Evolutionary conservation across 257 asterid genomes (phyloP), one percentile per base, ranked within the genome.

Genomic region (Ilex aquifolium): DNA sequence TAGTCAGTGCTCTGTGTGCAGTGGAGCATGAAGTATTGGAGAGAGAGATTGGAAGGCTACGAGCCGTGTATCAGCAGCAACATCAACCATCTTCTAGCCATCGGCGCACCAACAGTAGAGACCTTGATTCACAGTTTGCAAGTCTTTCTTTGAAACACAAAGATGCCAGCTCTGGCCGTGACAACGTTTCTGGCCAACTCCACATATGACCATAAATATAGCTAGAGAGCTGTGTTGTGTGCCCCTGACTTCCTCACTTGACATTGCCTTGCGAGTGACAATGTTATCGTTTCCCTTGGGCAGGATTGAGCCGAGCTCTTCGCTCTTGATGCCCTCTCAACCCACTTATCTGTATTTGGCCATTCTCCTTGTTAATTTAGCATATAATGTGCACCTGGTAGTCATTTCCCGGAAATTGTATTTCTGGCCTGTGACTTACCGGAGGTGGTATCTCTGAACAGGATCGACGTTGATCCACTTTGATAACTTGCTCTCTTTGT

Each of bases 21-120:
- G 96, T 88, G 86, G 96, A 88, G 76, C 96, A 88, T 70, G 98
- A 85, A 16, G 86, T 88, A 87, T 56, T 91, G 42, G 95, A 85
- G 77, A 78, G 88, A 67, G 98, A 91, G 71, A 77, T 91, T 2
- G 83, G 72, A 72, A 86, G 96, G 77, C 46, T 91, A 74, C 96
- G 86, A 67, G 59, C 82, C 61, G 44, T 83, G 60, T 76, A 57
- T 63, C 87, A 82, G 60, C 56, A 76, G 51, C 94, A 83, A 64
- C 69, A 68, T 64, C 84, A 80, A 11, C 84, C 55, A 32, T 62
- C 85, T 56, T 64, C 89, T 52, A 66, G 79, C 67, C 95, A 87
- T 66, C 82, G 82, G 17, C 86, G 91, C 60, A 72, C 70, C 59
- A 79, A 76, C 73, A 93, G 96, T 77, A 83, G 80, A 76, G 97